Evolutionary conservation across 768 basidiomycete species (phyloP).

Genomic region (Symmetrospora coprosmae): DNA sequence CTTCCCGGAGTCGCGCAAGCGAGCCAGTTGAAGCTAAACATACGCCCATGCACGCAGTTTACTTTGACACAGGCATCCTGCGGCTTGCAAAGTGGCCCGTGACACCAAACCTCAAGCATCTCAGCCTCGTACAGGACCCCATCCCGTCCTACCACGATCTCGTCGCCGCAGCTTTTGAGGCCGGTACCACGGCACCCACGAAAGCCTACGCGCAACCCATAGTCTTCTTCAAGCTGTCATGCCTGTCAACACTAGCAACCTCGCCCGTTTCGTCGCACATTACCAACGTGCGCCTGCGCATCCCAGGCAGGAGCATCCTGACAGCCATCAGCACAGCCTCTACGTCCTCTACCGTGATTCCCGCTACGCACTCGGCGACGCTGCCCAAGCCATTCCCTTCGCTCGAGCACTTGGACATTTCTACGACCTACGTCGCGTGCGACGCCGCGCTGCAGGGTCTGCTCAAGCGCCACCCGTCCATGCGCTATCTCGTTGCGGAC

Average conservation of each 20-base stretch:
- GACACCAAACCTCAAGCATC: constrained; percentile 33
- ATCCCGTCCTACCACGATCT: constrained; percentile 33
- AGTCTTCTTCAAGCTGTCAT: constrained; percentile 42
- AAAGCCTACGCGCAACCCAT: constrained; percentile 65
- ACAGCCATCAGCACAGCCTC: constrained; percentile 38
- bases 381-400: constrained; percentile 39
- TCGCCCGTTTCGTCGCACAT: constrained; percentile 43
- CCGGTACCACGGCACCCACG: constrained; percentile 23
- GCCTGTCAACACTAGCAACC: constrained; percentile 43
- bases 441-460: constrained; percentile 46
- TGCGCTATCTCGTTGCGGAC: constrained; percentile 61
- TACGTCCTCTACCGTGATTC: neutral
- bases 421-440: constrained; percentile 45
- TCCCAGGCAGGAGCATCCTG: constrained; percentile 54
- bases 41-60: constrained; percentile 33
- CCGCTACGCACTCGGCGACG: constrained; percentile 19
- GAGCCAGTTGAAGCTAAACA: neutral
- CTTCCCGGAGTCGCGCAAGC: too few species aligned
- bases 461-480: constrained; percentile 43
- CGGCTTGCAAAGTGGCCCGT: constrained; percentile 54
- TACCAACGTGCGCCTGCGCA: constrained; percentile 51
- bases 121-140: constrained; percentile 40
- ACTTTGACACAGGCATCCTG: constrained; percentile 60
- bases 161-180: constrained; percentile 20
- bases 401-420: constrained; percentile 58